Percentiles rank a stretch among this genome's conserved stretches.
Evolutionary conservation across 2,329 filamentous ascomycete species (phyloP).

Genomic region (Exophiala sp.): DNA sequence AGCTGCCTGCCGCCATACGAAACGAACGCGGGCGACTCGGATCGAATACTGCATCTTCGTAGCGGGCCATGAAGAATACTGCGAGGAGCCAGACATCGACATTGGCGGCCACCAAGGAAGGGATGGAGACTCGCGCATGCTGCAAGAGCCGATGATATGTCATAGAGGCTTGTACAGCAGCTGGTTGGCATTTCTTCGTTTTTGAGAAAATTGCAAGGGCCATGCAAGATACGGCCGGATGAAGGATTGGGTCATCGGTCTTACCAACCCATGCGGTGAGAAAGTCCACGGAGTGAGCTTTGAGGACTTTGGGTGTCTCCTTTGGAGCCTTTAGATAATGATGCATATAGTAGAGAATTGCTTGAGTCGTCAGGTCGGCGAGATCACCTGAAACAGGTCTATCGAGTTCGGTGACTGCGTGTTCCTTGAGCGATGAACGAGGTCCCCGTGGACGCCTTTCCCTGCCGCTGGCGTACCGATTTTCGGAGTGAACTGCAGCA

Average conservation of each 20-base stretch:
- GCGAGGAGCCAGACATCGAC: slow-evolving; percentile 26
- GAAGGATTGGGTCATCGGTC: slow-evolving; percentile 23
- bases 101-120: slow-evolving; percentile 2
- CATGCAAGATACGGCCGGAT: slow-evolving; percentile 32
- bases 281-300: slow-evolving; percentile 16
- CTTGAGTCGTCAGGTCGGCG: slow-evolving; percentile 29
- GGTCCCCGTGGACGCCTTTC: slow-evolving; percentile 35
- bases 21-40: not conserved
- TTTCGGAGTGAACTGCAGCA: slow-evolving; percentile 29
- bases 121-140: slow-evolving; percentile 15
- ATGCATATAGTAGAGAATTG: slow-evolving; percentile 30
- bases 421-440: slow-evolving; percentile 23
- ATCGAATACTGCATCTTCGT: slow-evolving; percentile 21
- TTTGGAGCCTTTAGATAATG: slow-evolving; percentile 24
- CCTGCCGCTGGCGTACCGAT: slow-evolving; percentile 31
- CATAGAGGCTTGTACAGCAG: slow-evolving; percentile 28
- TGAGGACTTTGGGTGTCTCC: slow-evolving; percentile 17
- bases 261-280: slow-evolving; percentile 14
- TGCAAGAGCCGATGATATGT: slow-evolving; percentile 28
- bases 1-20: slow-evolving; percentile 27
- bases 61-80: slow-evolving; percentile 28
- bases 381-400: slow-evolving; percentile 11
- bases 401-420: not conserved
- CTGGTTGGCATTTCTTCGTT: slow-evolving; percentile 25
- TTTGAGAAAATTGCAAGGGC: slow-evolving; percentile 31